Base-by-base conservation (phyloP, 2,329 filamentous ascomycete genomes). In the Ceratocystis destructans region DNA sequence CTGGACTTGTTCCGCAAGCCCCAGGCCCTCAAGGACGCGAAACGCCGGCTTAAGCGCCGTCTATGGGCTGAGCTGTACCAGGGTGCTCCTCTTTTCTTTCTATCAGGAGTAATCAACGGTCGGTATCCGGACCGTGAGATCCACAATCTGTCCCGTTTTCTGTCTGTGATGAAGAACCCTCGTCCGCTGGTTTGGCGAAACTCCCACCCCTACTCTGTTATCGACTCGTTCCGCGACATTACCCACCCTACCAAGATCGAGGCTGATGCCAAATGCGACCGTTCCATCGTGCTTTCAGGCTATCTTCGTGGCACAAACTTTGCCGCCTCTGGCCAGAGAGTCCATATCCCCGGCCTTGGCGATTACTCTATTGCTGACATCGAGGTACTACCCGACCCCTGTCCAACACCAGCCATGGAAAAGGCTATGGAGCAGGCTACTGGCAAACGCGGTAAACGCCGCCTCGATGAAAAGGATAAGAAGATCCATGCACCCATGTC, bases 141-240 rank as follows among this genome's bases (percentile, higher is more conserved):
- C 17, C 89, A 97, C 77, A 99, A 99, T 73, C 77, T 99, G 65
- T 96, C 90, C 15, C 85, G 95, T 66, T 99, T 99, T 75, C 81
- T 99, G 70, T 96, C 90, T 22, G 91, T 99, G 70, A 99, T 99
- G 95, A 99, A 99, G 80, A 99, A 96, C 74, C 93, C 95, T 3
- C 83, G 94, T 68, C 94, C 94, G n/a, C 80, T 99, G 37, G 81
- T 99, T 53, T 99, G 94, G 93, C 84, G 95, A 68, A 99, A 99
- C 74, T 88, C 90, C 1, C 94, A 99, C 79, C 92, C 93, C 3
- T 99, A 99, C 75, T 86, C 90, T 67, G 80, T 99, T 65, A 89
- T 94, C 67, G 94, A 99, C 77, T 90, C 92, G 70, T 96, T 97
- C 76, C 83, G 96, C 71, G 94, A 99, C 75, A 86, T 99, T 64